phyloP scores from a whole-genome alignment of 2,329 filamentous ascomycete species.

The Diplodia intermedia region DNA sequence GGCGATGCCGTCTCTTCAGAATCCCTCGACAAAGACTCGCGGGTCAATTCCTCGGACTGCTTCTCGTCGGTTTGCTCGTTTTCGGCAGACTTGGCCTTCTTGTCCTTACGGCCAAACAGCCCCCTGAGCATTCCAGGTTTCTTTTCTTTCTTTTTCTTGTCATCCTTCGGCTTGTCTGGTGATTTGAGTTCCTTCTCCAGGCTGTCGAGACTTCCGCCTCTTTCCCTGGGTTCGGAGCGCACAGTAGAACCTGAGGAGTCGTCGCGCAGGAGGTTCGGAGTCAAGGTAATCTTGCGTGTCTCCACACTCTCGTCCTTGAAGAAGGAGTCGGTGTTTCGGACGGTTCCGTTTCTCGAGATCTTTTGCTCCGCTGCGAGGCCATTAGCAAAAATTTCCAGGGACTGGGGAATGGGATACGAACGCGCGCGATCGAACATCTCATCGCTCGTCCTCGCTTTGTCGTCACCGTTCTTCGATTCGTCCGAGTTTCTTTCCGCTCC shows the following conservation, averaged over 20 bases:
- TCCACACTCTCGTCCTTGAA: conserved; percentile 96
- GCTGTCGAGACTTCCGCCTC: conserved; percentile 75
- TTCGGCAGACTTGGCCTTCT: conserved; percentile 58
- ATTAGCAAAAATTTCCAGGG: conserved; percentile 8
- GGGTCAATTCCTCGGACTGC: conserved; percentile 46
- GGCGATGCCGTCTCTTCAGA: conserved; percentile 28
- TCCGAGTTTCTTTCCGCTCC: conserved; percentile 45
- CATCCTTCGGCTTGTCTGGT: conserved; percentile 70
- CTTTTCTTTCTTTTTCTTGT: conserved; percentile 75
- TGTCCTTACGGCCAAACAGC: conserved; percentile 71
- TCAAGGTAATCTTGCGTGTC: conserved; percentile 96
- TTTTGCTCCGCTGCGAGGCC: conserved; percentile 43
- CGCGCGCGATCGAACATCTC: conserved; percentile 12
- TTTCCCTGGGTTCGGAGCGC: conserved; percentile 48
- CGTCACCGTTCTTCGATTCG: conserved; percentile 48
- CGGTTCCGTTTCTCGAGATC: conserved; percentile 78
- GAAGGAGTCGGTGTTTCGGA: conserved; percentile 93
- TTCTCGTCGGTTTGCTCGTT: conserved; percentile 56
- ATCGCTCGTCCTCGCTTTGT: conserved; percentile 65
- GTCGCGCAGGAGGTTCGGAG: conserved; percentile 88
- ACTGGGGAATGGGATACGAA: not conserved
- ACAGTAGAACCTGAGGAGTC: conserved; percentile 60
- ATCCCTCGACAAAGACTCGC: conserved; percentile 41
- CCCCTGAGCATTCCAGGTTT: conserved; percentile 76
- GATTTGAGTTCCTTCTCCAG: conserved; percentile 71